Percentiles rank a stretch among this genome's conserved stretches.
These are phyloP conservation scores for Colletotrichum limetticola DNA, from an alignment of 2,329 filamentous ascomycete species.

Conservation along the genomic window DNA sequence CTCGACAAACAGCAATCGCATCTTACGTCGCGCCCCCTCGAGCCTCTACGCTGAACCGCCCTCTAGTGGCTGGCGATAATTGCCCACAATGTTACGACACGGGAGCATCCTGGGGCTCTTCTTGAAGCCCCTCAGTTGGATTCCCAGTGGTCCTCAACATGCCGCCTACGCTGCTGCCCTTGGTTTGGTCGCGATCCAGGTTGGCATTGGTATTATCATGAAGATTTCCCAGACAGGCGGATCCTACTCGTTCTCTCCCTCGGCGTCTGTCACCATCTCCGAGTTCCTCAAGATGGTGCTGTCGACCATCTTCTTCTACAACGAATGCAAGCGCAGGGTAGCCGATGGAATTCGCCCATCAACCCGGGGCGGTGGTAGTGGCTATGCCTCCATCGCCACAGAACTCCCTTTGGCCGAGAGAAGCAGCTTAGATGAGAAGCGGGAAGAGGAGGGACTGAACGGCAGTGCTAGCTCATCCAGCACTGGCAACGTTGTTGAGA, in stretches of 20 bases:
- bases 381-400: slow-evolving; percentile 31
- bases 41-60: slow-evolving; percentile 4
- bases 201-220: slow-evolving; percentile 48
- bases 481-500: slow-evolving; percentile 16
- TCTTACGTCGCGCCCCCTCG: not conserved
- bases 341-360: slow-evolving; percentile 35
- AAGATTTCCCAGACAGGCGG: slow-evolving; percentile 43
- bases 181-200: slow-evolving; percentile 46
- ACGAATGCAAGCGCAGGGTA: slow-evolving; percentile 39
- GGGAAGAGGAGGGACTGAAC: slow-evolving; percentile 34
- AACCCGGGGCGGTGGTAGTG: slow-evolving; percentile 32
- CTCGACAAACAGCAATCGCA: not conserved
- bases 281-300: slow-evolving; percentile 46
- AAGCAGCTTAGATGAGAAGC: slow-evolving; percentile 37
- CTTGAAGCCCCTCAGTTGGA: slow-evolving; percentile 31
- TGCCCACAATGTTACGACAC: slow-evolving; percentile 32
- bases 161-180: slow-evolving; percentile 43
- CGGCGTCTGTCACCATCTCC: slow-evolving; percentile 45
- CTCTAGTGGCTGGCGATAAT: slow-evolving; percentile 4
- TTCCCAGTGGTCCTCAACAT: slow-evolving; percentile 35
- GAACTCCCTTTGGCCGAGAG: slow-evolving; percentile 33
- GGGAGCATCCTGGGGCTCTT: slow-evolving; percentile 33
- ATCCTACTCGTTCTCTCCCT: slow-evolving; percentile 43
- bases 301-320: slow-evolving; percentile 42
- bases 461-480: slow-evolving; percentile 24